Percentiles rank a stretch among this genome's conserved stretches.
phyloP scores from a whole-genome alignment of 768 basidiomycete genomes.

The Leccinum fibrillosum region DNA sequence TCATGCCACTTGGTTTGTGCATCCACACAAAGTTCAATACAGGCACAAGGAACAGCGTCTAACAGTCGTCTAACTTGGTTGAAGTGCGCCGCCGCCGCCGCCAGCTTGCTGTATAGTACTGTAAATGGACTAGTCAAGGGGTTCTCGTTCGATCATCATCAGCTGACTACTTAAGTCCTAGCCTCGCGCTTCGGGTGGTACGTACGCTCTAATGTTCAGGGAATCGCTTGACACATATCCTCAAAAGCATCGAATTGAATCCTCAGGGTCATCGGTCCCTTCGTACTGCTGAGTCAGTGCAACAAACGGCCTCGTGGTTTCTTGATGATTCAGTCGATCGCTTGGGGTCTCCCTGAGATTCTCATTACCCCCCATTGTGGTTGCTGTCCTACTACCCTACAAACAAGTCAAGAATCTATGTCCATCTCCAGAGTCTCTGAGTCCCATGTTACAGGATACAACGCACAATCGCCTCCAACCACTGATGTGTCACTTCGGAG shows the following conservation, averaged over 20 bases:
- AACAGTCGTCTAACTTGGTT: not conserved
- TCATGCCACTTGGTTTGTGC: not conserved
- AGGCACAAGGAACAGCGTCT: not conserved
- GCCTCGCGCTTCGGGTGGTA: no score
- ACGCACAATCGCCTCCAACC: no score
- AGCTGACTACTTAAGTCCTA: no score
- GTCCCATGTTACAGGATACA: no score
- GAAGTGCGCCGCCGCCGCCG: not conserved
- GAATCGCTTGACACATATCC: not conserved
- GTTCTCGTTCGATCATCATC: not conserved
- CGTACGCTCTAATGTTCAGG: not conserved
- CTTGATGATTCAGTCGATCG: not conserved
- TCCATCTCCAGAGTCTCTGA: no score
- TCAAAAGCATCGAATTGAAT: no score
- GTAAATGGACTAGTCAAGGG: not conserved
- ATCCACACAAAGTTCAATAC: not conserved
- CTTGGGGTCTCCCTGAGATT: no score
- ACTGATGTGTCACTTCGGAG: no score
- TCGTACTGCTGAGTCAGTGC: not conserved
- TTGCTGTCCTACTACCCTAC: no score
- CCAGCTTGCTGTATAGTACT: not conserved
- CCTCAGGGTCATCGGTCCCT: not conserved
- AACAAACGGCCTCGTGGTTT: not conserved
- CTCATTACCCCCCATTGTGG: no score
- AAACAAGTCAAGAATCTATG: no score